Evolutionary conservation across 2,329 filamentous ascomycete genomes (phyloP), one percentile per base, ranked within the genome.

Genomic region (Arthrobotrys megalospora): DNA sequence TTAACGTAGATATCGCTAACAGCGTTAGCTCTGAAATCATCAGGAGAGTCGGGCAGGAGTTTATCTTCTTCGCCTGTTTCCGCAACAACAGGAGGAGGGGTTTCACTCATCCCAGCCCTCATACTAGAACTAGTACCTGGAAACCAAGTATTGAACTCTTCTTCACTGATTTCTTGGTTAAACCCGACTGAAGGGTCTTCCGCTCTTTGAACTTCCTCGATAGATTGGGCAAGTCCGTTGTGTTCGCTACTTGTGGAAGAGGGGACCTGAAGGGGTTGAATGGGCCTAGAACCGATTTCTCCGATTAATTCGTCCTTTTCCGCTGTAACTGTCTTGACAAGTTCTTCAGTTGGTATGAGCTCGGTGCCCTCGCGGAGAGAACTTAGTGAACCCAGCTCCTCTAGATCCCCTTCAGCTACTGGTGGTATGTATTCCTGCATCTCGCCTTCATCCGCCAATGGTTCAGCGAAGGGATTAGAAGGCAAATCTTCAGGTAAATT

Each of bases 101-200:
- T 41, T 24, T 24, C 19, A 10, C 34, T 43, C 34, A 43, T 10
- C 1, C 11, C 32, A 2, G 14, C 6, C 6, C 3, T n/a, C 10
- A 1, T 21, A 16, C 24, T 28, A 34, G 7, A n/a, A 60, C 24
- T 28, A 2, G 24, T 7, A 43, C 14, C 14, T 0, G 53, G 53
- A 34, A 60, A 60, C 32, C 36, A 60, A 6, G 10, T n/a, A 60
- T 34, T 43, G 10, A 60, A 16, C 11, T 21, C 53, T 14, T 36
- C 53, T 12, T 60, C 53, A 12, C 34, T 60, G 53, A 60, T 41
- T 41, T 60, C 34, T 12, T 21, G 3, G 32, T 55, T 55, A 38
- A 38, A 55, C 6, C 52, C 52, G 1, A 48, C 45, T 48, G 16
- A 24, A 3, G 21, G 24, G 11, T 52, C 48, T 8, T 52, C 21